Base-by-base conservation (phyloP, 495 filamentous ascomycete genomes). In the Extremus antarcticus region DNA sequence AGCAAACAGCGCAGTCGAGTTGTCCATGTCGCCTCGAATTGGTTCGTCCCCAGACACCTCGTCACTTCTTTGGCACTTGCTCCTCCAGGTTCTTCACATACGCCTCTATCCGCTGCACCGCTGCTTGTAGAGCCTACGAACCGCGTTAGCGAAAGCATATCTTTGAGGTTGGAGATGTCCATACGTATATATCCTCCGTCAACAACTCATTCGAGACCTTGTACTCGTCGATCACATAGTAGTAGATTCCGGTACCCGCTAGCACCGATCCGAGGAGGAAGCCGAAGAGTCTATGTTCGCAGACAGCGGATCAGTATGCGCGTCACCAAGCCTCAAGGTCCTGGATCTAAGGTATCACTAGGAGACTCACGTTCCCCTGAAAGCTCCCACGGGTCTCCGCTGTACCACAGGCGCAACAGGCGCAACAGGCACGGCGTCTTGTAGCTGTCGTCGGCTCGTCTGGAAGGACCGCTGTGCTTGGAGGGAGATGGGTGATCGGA, bases 161-260 rank as follows among this genome's bases (percentile, higher is more conserved):
- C 9, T 11, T 23, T 29, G 47, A 4, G 23, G 10, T 11, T n/a
- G n/a, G n/a, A 53, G 21, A 11, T 20, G 25, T 10, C 23, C 46
- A 11, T 53, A 97, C 92, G 72, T 86, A 86, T 69, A 98, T 95
- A 74, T 98, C 92, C 71, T 94, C 88, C 43, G 86, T 92, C 71
- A 98, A 72, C 66, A 95, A 78, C 71, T 95, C 88, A 70, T 97
- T 98, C 53, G 89, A 86, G 38, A 92, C 76, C 69, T 87, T 84
- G 71, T 97, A 97, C 69, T 98, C 90, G 65, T 88, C 83, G 54
- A 97, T 70, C 58, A 94, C 77, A 66, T 97, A 97, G 68, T 87
- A 88, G 72, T 95, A 97, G 58, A 94, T 82, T 39, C 78, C 82
- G 25, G 75, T 82, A 64, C 88, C 89, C 29, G 91, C 81, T 53